A percentile compares a stretch with the other conserved stretches of the same genome.
Evolutionary conservation across 805 yeast species (phyloP).

Genomic region (Myxozyma neglecta): DNA sequence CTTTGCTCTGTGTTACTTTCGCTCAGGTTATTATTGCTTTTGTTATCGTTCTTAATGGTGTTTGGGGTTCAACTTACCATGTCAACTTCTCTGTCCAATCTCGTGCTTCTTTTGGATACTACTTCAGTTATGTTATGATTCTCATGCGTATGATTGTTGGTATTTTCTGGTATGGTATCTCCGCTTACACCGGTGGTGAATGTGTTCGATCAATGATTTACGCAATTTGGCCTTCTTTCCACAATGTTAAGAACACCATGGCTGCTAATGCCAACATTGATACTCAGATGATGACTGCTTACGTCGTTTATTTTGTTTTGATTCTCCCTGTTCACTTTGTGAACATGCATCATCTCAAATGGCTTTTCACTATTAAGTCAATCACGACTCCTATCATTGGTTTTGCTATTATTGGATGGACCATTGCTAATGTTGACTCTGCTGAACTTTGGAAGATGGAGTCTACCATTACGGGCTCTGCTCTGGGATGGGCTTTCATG

Average conservation of each 20-base stretch:
- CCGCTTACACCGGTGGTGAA: slow-evolving; percentile 79
- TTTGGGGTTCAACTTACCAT: slow-evolving; percentile 52
- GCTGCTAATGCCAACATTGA: slow-evolving; percentile 25
- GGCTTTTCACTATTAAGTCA: slow-evolving; percentile 80
- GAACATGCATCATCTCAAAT: slow-evolving; percentile 79
- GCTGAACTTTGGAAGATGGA: slow-evolving; percentile 6
- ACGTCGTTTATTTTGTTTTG: slow-evolving; percentile 78
- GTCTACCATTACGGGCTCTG: slow-evolving; percentile 54
- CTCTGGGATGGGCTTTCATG: slow-evolving; percentile 70
- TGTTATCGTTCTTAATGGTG: slow-evolving; percentile 48
- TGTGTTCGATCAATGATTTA: slow-evolving; percentile 75
- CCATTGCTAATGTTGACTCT: slow-evolving; percentile 60
- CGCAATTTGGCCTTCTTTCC: slow-evolving; percentile 60
- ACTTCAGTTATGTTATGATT: slow-evolving; percentile 74
- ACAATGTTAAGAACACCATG: slow-evolving; percentile 44
- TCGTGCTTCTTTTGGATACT: slow-evolving; percentile 58
- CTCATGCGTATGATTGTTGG: slow-evolving; percentile 86
- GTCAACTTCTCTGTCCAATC: slow-evolving; percentile 51
- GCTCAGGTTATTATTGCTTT: slow-evolving; percentile 46
- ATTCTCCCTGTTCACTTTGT: slow-evolving; percentile 79
- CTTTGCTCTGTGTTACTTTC: slow-evolving; percentile 48
- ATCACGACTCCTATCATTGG: slow-evolving; percentile 79
- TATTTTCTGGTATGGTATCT: slow-evolving; percentile 85
- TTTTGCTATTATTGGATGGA: slow-evolving; percentile 79
- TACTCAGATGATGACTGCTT: slow-evolving; percentile 63